phyloP scores from a whole-genome alignment of 2,329 filamentous ascomycete genomes.

The Penicillium verrucosum region DNA sequence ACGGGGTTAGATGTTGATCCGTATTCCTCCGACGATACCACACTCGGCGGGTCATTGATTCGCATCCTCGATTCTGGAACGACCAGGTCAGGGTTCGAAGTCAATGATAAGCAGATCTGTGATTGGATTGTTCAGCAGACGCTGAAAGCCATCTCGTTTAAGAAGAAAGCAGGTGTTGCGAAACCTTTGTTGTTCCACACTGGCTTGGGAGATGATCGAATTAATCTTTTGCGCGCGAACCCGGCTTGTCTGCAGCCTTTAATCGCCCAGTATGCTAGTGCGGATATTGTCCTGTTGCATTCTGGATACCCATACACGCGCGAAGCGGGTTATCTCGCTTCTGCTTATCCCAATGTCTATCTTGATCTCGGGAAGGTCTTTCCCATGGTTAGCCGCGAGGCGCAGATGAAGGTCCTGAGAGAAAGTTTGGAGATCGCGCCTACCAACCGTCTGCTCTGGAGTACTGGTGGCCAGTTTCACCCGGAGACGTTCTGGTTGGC shows the following conservation, averaged over 20 bases:
- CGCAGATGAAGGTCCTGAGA: slow-evolving; percentile 67
- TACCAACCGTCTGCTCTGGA: slow-evolving; percentile 72
- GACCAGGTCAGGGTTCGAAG: slow-evolving; percentile 27
- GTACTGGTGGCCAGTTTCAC: slow-evolving; percentile 75
- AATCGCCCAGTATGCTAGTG: slow-evolving; percentile 64
- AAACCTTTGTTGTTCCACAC: slow-evolving; percentile 85
- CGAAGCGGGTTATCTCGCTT: slow-evolving; percentile 74
- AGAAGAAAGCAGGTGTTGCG: slow-evolving; percentile 41
- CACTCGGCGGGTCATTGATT: slow-evolving; percentile 28
- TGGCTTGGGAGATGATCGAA: slow-evolving; percentile 76
- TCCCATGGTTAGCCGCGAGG: slow-evolving; percentile 71
- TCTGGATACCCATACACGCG: slow-evolving; percentile 77
- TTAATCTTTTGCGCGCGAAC: slow-evolving; percentile 66
- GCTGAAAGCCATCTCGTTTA: slow-evolving; percentile 54
- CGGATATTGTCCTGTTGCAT: slow-evolving; percentile 76
- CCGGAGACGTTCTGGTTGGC: slow-evolving; percentile 75
- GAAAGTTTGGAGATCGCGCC: slow-evolving; percentile 74
- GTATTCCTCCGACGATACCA: slow-evolving; percentile 44
- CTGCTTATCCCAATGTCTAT: slow-evolving; percentile 74
- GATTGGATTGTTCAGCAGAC: slow-evolving; percentile 65
- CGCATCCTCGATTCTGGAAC: slow-evolving; percentile 29
- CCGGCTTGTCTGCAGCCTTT: slow-evolving; percentile 72
- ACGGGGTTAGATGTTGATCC: slow-evolving; percentile 66
- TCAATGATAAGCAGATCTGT: slow-evolving; percentile 65
- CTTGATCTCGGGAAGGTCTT: slow-evolving; percentile 82